Conservation (phyloP, 73 alveolate genomes). For the Blepharisma stoltei region DNA sequence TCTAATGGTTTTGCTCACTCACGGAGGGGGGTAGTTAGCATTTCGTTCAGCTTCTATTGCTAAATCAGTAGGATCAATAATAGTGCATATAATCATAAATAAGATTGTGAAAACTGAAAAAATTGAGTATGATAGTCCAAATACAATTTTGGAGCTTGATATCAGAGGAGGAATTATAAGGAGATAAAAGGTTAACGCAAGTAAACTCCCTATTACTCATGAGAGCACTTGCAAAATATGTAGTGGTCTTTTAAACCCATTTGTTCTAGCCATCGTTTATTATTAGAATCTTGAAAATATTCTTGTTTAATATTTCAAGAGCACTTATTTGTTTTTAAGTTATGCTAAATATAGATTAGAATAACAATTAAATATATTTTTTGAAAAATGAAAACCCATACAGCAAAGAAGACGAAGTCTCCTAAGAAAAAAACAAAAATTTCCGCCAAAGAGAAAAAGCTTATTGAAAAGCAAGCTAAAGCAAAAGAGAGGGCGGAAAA, state of each 20-base stretch:
- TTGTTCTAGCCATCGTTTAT: background rate
- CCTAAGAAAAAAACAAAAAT: too few species aligned
- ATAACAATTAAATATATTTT: too few species aligned
- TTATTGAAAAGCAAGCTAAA: too few species aligned
- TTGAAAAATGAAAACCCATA: too few species aligned
- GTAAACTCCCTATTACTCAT: constrained; percentile 19
- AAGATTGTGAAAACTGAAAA: background rate
- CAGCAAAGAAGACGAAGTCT: too few species aligned
- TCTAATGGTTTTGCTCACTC: too few species aligned
- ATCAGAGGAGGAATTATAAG: background rate
- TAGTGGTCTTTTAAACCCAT: constrained; percentile 40
- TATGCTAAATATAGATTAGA: too few species aligned
- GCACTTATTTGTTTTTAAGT: too few species aligned
- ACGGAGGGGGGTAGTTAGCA: too few species aligned
- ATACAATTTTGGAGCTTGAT: background rate
- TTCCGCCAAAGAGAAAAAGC: too few species aligned
- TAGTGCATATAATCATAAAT: constrained; percentile 31
- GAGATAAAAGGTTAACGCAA: background rate
- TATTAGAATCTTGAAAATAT: background rate
- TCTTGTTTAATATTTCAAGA: too few species aligned
- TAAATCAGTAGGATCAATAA: constrained; percentile 43
- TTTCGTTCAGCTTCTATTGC: constrained; percentile 31
- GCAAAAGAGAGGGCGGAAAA: too few species aligned
- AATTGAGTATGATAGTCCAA: constrained; percentile 19
- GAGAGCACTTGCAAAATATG: constrained; percentile 34